phyloP scores from a whole-genome alignment of 2,329 filamentous ascomycete genomes.

The Aspergillus sp. region DNA sequence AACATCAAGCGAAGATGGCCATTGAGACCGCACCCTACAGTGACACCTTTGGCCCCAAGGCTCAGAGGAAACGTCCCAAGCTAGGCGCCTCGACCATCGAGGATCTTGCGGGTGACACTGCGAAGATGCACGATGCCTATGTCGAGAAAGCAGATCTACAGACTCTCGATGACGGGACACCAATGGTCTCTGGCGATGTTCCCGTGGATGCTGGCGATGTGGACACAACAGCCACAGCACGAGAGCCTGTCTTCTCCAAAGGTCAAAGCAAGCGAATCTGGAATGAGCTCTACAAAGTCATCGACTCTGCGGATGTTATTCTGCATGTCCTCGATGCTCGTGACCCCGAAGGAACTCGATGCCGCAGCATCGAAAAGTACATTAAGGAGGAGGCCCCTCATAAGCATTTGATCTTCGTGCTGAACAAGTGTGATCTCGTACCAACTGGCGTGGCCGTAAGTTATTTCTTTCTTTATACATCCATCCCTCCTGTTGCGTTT shows the following conservation, averaged over 20 bases:
- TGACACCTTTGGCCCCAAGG: slow-evolving; percentile 87
- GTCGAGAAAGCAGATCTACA: slow-evolving; percentile 71
- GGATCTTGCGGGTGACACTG: slow-evolving; percentile 71
- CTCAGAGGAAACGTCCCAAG: slow-evolving; percentile 87
- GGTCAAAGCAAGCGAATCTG: slow-evolving; percentile 92
- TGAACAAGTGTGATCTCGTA: slow-evolving; percentile 89
- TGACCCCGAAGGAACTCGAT: slow-evolving; percentile 83
- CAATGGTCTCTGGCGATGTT: slow-evolving; percentile 48
- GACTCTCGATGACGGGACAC: slow-evolving; percentile 62
- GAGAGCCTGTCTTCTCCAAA: slow-evolving; percentile 84
- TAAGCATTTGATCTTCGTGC: slow-evolving; percentile 83
- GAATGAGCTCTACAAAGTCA: slow-evolving; percentile 94
- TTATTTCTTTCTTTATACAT: slow-evolving; percentile 30
- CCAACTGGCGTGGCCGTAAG: slow-evolving; percentile 92
- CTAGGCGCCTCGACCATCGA: slow-evolving; percentile 70
- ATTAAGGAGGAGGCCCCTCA: slow-evolving; percentile 87
- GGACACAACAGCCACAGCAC: slow-evolving; percentile 45
- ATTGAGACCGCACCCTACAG: slow-evolving; percentile 79
- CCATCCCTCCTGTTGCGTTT: slow-evolving; percentile 2
- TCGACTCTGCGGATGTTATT: slow-evolving; percentile 90
- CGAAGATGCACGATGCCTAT: slow-evolving; percentile 72
- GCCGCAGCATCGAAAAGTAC: slow-evolving; percentile 85
- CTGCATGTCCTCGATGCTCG: slow-evolving; percentile 89
- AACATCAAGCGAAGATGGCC: slow-evolving; percentile 88
- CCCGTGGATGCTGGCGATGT: slow-evolving; percentile 38